Conservation (phyloP, 2,329 filamentous ascomycete genomes). For the Clarireedia monteithiana region DNA sequence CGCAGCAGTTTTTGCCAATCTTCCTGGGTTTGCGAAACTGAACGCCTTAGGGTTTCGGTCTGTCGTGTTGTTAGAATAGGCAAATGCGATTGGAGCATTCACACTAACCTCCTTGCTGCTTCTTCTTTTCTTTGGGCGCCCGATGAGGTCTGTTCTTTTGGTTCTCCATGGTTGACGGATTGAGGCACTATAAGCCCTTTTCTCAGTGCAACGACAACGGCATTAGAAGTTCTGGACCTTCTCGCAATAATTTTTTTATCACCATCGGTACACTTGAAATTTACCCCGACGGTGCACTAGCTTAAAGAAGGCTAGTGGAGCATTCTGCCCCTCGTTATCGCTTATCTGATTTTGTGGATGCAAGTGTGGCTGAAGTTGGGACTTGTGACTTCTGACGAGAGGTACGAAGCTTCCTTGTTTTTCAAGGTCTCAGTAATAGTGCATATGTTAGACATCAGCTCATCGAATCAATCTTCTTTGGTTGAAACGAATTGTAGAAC, state of each 20-base stretch:
- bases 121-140: slow-evolving; percentile 84
- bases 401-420: background rate
- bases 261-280: background rate
- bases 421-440: background rate
- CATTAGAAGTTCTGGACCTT: slow-evolving; percentile 1
- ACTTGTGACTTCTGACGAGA: background rate
- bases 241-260: background rate
- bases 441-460: background rate
- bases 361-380: no score
- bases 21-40: slow-evolving; percentile 30
- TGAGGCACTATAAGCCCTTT: background rate
- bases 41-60: slow-evolving; percentile 32
- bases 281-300: background rate
- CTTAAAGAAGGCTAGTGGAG: background rate
- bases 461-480: background rate
- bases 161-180: slow-evolving; percentile 56
- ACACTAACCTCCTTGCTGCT: slow-evolving; percentile 51
- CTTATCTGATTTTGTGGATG: background rate
- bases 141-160: slow-evolving; percentile 82
- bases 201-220: background rate
- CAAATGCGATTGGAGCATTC: background rate
- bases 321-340: background rate
- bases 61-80: slow-evolving; percentile 13
- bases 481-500: background rate
- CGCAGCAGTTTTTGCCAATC: slow-evolving; percentile 34